These are phyloP conservation scores for Psilocybe cubensis DNA, from an alignment of 768 basidiomycete genomes.

Conservation along the genomic window DNA sequence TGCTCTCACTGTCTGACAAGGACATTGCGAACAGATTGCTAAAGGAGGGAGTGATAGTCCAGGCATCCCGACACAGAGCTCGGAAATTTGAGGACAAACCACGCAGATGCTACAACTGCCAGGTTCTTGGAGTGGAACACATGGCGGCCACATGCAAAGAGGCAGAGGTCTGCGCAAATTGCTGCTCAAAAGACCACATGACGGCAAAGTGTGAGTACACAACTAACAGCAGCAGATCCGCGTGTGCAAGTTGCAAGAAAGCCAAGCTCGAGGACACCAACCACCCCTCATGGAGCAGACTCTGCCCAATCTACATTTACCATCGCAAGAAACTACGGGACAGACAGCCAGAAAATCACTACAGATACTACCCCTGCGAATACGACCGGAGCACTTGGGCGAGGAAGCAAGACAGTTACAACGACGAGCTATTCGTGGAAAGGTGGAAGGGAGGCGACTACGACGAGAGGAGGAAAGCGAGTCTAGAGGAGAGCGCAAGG, in stretches of 20 bases:
- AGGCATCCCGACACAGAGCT: background rate
- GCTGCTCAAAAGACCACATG: background rate
- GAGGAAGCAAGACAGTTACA: background rate
- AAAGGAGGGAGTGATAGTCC: conserved; percentile 6
- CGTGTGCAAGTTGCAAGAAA: conserved; percentile 9
- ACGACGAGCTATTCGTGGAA: background rate
- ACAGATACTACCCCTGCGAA: background rate
- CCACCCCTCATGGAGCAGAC: conserved; percentile 12
- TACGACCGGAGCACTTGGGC: conserved; percentile 3
- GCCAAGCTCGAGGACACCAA: background rate
- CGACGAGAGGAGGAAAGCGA: no score
- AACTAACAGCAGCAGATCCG: background rate
- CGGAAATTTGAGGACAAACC: conserved; percentile 15
- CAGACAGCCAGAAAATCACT: conserved; percentile 11
- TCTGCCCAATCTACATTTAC: conserved; percentile 8
- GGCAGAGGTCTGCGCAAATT: conserved; percentile 14
- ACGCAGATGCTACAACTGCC: conserved; percentile 13
- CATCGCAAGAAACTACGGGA: background rate
- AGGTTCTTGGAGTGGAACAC: conserved; percentile 8
- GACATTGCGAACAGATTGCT: conserved; percentile 5
- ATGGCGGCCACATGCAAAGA: conserved; percentile 1
- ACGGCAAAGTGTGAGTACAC: conserved; percentile 10
- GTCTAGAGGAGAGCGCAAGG: no score
- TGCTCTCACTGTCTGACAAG: conserved; percentile 3
- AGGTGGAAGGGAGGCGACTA: no score